Conservation (phyloP, 164 flowering plant genomes). For the Warburgia ugandensis region DNA sequence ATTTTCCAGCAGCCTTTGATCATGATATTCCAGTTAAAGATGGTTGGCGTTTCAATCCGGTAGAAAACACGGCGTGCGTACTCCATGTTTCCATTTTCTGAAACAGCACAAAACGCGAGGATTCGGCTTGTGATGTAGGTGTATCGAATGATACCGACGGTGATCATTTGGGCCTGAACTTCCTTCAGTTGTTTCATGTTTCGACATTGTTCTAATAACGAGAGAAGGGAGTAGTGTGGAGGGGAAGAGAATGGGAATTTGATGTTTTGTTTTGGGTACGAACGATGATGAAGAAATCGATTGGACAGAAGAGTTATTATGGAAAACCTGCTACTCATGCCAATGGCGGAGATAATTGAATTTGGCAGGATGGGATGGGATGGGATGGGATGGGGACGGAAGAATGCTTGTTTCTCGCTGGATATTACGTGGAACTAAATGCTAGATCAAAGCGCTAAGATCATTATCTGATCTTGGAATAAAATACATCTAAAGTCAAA, state of each 20-base stretch:
- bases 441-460: no score
- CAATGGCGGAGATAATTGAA: no score
- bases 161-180: conserved; percentile 14
- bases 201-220: conserved; percentile 8
- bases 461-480: no score
- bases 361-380: no score
- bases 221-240: background rate
- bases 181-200: conserved; percentile 8
- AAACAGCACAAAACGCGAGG: conserved; percentile 7
- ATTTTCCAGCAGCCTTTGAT: conserved; percentile 7
- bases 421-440: no score
- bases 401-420: no score
- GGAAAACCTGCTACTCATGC: no score
- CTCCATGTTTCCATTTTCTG: background rate
- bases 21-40: conserved; percentile 17
- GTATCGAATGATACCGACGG: conserved; percentile 8
- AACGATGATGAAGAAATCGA: background rate
- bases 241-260: conserved; percentile 1
- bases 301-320: no score
- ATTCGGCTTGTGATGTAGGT: conserved; percentile 9
- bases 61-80: conserved; percentile 8
- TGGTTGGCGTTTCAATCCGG: conserved; percentile 8
- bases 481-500: no score
- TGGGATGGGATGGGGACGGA: no score
- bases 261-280: background rate